Conservation (phyloP, 2,329 filamentous ascomycete species). For the Falciphora oryzae region DNA sequence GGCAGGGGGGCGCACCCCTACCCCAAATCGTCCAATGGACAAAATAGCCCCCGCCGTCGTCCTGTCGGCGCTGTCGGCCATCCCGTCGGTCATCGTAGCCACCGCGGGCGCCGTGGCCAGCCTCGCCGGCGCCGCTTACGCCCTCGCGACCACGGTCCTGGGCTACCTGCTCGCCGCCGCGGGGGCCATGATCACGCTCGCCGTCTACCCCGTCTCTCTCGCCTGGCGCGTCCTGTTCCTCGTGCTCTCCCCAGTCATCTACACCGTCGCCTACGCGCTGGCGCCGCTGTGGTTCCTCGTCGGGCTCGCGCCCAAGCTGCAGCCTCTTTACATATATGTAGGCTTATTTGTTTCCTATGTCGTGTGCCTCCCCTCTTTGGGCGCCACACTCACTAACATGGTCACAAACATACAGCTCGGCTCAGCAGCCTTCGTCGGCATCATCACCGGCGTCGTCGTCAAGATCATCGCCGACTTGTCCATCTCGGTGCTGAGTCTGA, state of each 20-base stretch:
- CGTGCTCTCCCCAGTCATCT: slow-evolving; percentile 31
- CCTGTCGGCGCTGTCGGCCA: not conserved
- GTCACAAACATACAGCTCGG: slow-evolving; percentile 40
- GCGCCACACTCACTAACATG: not conserved
- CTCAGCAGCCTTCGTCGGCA: slow-evolving; percentile 62
- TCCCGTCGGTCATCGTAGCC: not conserved
- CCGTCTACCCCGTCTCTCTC: slow-evolving; percentile 11
- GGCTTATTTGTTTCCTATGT: slow-evolving; percentile 33
- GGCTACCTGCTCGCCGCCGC: slow-evolving; percentile 4
- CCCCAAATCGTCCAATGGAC: not conserved
- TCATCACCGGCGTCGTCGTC: slow-evolving; percentile 54
- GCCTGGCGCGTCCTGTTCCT: slow-evolving; percentile 22
- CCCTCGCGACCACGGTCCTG: not conserved
- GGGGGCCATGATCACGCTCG: not conserved
- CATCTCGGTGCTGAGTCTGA: slow-evolving; percentile 42
- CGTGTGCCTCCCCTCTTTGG: slow-evolving; percentile 27
- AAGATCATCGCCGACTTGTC: slow-evolving; percentile 51
- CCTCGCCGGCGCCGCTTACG: slow-evolving; percentile 6
- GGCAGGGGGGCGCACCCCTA: not conserved
- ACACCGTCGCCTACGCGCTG: slow-evolving; percentile 24
- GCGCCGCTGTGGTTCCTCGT: slow-evolving; percentile 22
- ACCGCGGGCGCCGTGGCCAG: slow-evolving; percentile 5
- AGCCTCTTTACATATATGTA: slow-evolving; percentile 40
- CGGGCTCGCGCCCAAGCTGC: slow-evolving; percentile 22
- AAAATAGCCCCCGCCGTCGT: not conserved